Base-by-base conservation (phyloP, 73 alveolate genomes). In the Blepharisma stoltei region DNA sequence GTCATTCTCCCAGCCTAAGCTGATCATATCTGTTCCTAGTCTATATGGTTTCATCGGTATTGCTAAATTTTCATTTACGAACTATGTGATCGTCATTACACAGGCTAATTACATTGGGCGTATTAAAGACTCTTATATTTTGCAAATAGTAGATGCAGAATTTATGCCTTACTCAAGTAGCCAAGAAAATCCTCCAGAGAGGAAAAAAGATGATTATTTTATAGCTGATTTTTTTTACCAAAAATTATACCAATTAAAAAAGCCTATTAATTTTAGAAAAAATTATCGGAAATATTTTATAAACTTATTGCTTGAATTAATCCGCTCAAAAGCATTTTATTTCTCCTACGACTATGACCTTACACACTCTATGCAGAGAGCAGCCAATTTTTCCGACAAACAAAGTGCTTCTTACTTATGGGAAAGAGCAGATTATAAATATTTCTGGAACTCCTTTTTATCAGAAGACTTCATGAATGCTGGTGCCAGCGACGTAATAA, bases 311-410 rank as follows among this genome's bases (percentile, higher is more conserved):
- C 78, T 54, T 25, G 86, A 82, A 9, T 68, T 87, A 9, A 44
- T 78, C 49, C 8, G 77, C 43, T 32, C 86, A 6, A 78, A 83
- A 43, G 80, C 96, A 9, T 92, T 91, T 81, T 94, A 89, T 81
- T 92, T 89, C 75, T 91, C 97, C 6, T 92, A 84, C 70, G 86
- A 90, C 66, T 81, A 81, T 43, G 97, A 94, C 85, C 83, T 94
- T 53, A 94, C 98, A 21, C 73, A 91, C 23, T 76, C 89, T 7
- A 83, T 86, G 66, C 83, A 83, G 84, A 88, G 41, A 32, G 89
- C 44, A 86, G 82, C 71, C 82, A 82, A 46, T 55, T 78, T 45
- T 55, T 32, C 45, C 46, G 73, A 9, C 18, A 47, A 48, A 53
- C 76, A 85, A 55, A 67, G 81, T 32, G 75, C 60, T 71, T 53